Percentiles rank a stretch among this genome's conserved stretches.
These are phyloP conservation scores for Bothriochloa decipiens DNA, from an alignment of 176 grass and related monocot genomes.

Conservation along the genomic window DNA sequence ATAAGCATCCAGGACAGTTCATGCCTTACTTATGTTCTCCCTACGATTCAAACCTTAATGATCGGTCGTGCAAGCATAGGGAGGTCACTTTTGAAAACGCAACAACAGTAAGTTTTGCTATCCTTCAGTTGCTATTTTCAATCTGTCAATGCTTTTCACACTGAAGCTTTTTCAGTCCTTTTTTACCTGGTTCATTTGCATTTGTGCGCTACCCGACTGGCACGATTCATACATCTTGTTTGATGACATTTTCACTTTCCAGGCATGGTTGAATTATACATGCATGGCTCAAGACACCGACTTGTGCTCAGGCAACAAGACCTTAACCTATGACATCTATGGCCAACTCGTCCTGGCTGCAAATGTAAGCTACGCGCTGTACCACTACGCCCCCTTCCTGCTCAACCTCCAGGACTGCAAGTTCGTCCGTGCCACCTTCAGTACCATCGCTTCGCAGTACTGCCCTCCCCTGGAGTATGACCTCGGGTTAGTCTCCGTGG, in stretches of 20 bases:
- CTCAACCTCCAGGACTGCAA: slow-evolving; percentile 93
- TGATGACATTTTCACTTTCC: slow-evolving; percentile 24
- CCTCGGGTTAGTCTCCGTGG: slow-evolving; percentile 57
- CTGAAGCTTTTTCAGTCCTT: not conserved
- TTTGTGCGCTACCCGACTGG: not conserved
- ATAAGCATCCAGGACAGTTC: slow-evolving; percentile 57
- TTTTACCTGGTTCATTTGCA: not conserved
- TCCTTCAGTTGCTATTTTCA: slow-evolving; percentile 5
- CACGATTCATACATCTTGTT: not conserved
- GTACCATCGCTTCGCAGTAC: slow-evolving; percentile 55
- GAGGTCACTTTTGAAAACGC: slow-evolving; percentile 83
- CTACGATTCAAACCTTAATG: slow-evolving; percentile 62
- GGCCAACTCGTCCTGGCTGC: slow-evolving; percentile 62
- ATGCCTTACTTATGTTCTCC: slow-evolving; percentile 90
- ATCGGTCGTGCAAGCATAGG: slow-evolving; percentile 59
- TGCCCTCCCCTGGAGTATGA: slow-evolving; percentile 58
- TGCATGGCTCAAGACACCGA: slow-evolving; percentile 50
- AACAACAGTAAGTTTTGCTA: slow-evolving; percentile 52
- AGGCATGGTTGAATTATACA: slow-evolving; percentile 86
- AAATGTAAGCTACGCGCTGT: slow-evolving; percentile 85
- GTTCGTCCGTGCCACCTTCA: slow-evolving; percentile 82
- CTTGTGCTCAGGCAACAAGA: slow-evolving; percentile 51
- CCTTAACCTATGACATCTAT: slow-evolving; percentile 59
- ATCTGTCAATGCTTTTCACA: not conserved
- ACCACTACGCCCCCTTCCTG: slow-evolving; percentile 72